phyloP scores from a whole-genome alignment of 2,329 filamentous ascomycete species.

The Taxawa tesnikishii region DNA sequence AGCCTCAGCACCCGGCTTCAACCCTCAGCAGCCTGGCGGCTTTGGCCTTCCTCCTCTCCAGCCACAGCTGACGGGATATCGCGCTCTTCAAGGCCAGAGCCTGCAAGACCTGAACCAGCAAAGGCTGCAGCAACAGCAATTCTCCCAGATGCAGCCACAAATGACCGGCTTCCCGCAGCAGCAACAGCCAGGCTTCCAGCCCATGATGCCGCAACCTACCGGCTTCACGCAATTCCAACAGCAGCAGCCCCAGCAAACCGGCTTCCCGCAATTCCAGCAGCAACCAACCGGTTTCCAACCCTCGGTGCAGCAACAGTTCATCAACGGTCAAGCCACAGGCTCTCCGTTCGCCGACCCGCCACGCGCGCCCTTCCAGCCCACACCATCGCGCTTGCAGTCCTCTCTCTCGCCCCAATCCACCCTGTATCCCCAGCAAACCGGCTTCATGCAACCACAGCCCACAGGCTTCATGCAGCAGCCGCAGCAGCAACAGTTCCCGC shows the following conservation, averaged over 20 bases:
- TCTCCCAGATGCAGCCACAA: conserved; percentile 20
- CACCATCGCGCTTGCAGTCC: conserved; percentile 26
- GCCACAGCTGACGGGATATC: conserved; percentile 69
- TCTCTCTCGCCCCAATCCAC: conserved; percentile 7
- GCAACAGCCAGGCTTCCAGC: conserved; percentile 19
- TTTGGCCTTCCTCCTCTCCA: conserved; percentile 67
- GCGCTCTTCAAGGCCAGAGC: conserved; percentile 57
- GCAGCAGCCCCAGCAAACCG: conserved; percentile 30
- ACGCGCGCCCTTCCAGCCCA: conserved; percentile 25
- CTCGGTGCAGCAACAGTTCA: conserved; percentile 38
- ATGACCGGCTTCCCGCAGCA: conserved; percentile 27
- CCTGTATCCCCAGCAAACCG: conserved; percentile 41
- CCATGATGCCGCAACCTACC: conserved; percentile 24
- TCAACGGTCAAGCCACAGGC: conserved; percentile 30
- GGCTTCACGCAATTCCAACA: conserved; percentile 29
- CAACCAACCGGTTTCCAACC: conserved; percentile 18
- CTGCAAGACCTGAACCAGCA: conserved; percentile 50
- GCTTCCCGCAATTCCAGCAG: conserved; percentile 17
- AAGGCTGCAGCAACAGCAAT: conserved; percentile 25
- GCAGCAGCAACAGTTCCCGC: conserved; percentile 33
- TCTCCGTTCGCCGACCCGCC: conserved; percentile 46
- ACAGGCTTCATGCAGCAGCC: not conserved
- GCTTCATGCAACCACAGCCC: conserved; percentile 35
- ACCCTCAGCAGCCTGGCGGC: conserved; percentile 49
- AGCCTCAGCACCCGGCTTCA: conserved; percentile 69